These are phyloP conservation scores for Dryas drummondii DNA, from an alignment of 306 rosid species.

Conservation along the genomic window DNA sequence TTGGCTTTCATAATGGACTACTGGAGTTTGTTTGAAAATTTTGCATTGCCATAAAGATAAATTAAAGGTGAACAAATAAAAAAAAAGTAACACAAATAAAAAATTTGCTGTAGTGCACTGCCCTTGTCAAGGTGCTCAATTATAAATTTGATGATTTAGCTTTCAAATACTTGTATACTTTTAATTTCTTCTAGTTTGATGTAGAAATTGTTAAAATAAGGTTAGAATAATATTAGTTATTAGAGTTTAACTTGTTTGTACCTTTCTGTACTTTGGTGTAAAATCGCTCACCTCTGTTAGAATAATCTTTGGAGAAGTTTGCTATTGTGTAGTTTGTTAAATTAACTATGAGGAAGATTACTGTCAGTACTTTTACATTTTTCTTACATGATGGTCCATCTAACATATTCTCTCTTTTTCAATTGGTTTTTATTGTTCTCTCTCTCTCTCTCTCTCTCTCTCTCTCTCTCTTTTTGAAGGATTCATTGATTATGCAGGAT, in stretches of 20 bases:
- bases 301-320: background rate
- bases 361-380: background rate
- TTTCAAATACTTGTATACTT: too few relatives aligned
- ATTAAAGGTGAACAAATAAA: too few relatives aligned
- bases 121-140: too few relatives aligned
- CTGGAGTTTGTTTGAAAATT: too few relatives aligned
- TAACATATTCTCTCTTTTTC: background rate
- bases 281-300: background rate
- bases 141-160: too few relatives aligned
- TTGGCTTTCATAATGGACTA: too few relatives aligned
- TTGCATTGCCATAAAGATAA: too few relatives aligned
- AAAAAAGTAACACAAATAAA: too few relatives aligned
- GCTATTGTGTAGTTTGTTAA: background rate
- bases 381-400: background rate
- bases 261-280: background rate
- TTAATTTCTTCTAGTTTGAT: background rate
- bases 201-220: background rate
- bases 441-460: background rate
- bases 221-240: background rate
- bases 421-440: background rate
- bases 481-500: constrained; percentile 39
- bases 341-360: background rate
- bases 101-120: too few relatives aligned
- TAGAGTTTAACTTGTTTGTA: too few relatives aligned
- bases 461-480: constrained; percentile 16